These are phyloP conservation scores for Oryza coarctata DNA, from an alignment of 176 grass and related monocot genomes.

Conservation along the genomic window DNA sequence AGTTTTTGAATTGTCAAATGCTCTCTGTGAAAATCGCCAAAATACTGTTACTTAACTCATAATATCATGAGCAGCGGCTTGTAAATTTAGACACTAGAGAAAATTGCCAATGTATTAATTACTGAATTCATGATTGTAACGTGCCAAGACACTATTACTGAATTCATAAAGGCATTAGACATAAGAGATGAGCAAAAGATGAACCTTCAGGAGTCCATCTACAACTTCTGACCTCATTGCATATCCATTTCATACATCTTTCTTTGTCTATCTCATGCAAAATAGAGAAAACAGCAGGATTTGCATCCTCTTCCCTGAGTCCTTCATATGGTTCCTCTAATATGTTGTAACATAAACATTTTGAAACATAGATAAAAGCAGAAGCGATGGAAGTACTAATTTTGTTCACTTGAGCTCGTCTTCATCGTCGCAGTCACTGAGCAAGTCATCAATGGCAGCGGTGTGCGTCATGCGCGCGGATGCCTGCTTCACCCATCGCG, in stretches of 20 bases:
- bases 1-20: not conserved
- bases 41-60: not conserved
- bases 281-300: not conserved
- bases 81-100: not conserved
- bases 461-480: conserved; percentile 72
- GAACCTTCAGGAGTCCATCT: not conserved
- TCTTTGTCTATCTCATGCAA: not conserved
- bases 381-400: not conserved
- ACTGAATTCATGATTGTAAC: no score
- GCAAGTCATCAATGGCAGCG: conserved; percentile 53
- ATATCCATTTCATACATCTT: not conserved
- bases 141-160: no score
- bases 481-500: conserved; percentile 59
- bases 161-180: not conserved
- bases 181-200: not conserved
- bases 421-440: conserved; percentile 63
- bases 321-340: not conserved
- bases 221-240: not conserved
- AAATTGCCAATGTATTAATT: not conserved
- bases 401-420: conserved; percentile 63
- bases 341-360: not conserved
- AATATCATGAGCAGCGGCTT: not conserved
- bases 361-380: not conserved
- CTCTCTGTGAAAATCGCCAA: not conserved
- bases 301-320: not conserved